Evolutionary conservation across 2,329 filamentous ascomycete genomes (phyloP).

Genomic region (Phoma sp.): DNA sequence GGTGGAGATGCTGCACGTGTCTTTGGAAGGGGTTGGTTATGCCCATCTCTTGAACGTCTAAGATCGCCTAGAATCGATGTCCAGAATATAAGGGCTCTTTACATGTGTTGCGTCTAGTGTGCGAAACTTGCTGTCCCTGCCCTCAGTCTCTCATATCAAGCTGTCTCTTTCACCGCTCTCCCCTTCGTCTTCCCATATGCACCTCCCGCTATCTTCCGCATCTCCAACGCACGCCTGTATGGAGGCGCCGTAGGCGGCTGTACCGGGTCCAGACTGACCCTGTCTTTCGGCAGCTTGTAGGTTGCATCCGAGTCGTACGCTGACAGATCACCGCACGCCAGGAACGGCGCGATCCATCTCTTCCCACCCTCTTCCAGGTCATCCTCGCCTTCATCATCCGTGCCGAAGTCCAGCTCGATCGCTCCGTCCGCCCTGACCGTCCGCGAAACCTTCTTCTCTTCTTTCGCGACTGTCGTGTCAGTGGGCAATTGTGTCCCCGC

Average conservation of each 20-base stretch:
- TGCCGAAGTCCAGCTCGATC: slow-evolving; percentile 55
- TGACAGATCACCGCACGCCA: slow-evolving; percentile 95
- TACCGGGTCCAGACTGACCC: slow-evolving; percentile 86
- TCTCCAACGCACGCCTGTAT: slow-evolving; percentile 88
- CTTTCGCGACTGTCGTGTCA: slow-evolving; percentile 20
- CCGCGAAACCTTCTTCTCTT: slow-evolving; percentile 30
- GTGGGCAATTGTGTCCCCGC: slow-evolving; percentile 62
- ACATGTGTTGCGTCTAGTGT: too few relatives aligned
- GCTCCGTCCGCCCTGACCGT: slow-evolving; percentile 54
- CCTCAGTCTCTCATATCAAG: background rate
- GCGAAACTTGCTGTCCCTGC: too few relatives aligned
- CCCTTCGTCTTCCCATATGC: slow-evolving; percentile 74
- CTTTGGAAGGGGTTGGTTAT: too few relatives aligned
- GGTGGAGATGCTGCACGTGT: too few relatives aligned
- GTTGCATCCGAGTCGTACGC: slow-evolving; percentile 96
- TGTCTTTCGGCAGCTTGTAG: slow-evolving; percentile 84
- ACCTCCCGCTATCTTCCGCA: slow-evolving; percentile 76
- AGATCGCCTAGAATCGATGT: too few relatives aligned
- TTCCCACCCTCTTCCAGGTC: slow-evolving; percentile 53
- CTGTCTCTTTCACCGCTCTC: background rate
- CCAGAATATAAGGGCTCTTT: too few relatives aligned
- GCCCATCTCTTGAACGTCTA: too few relatives aligned
- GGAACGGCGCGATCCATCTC: slow-evolving; percentile 91
- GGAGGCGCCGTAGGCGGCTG: slow-evolving; percentile 96
- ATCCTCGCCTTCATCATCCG: slow-evolving; percentile 48